Evolutionary conservation across 306 rosid species (phyloP).

Genomic region (Trifolium dubium): DNA sequence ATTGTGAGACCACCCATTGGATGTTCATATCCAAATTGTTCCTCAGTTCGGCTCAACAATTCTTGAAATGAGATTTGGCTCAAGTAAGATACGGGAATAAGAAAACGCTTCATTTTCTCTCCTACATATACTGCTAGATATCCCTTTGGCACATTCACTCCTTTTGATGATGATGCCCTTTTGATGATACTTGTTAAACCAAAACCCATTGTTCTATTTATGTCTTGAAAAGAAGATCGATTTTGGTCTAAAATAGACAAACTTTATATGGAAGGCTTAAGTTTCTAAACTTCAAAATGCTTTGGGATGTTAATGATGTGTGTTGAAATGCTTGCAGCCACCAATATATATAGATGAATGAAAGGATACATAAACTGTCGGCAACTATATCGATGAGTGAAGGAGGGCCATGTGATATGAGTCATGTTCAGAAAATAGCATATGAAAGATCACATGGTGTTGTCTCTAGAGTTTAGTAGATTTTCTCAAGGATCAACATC

Average conservation of each 20-base stretch:
- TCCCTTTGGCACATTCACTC: slow-evolving; percentile 60
- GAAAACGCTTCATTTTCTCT: slow-evolving; percentile 63
- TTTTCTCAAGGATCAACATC: slow-evolving; percentile 1
- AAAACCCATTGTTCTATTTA: slow-evolving; percentile 38
- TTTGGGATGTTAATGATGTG: slow-evolving; percentile 8
- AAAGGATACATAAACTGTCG: slow-evolving; percentile 14
- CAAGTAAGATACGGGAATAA: slow-evolving; percentile 79
- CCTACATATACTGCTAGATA: slow-evolving; percentile 87
- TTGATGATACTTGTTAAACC: slow-evolving; percentile 38
- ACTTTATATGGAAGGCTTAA: not conserved
- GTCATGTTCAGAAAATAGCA: slow-evolving; percentile 32
- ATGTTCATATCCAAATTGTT: slow-evolving; percentile 85
- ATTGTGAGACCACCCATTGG: slow-evolving; percentile 87
- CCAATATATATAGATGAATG: slow-evolving; percentile 42
- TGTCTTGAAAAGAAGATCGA: not conserved
- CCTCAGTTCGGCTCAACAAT: slow-evolving; percentile 66
- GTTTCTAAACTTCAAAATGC: slow-evolving; percentile 12
- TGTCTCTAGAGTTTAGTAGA: slow-evolving; percentile 29
- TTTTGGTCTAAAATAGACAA: not conserved
- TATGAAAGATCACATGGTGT: slow-evolving; percentile 43
- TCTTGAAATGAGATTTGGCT: slow-evolving; percentile 72
- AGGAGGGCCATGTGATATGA: no score
- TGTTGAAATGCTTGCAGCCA: slow-evolving; percentile 21
- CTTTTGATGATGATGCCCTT: slow-evolving; percentile 36
- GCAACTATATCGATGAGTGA: not conserved